A percentile compares a stretch with the other conserved stretches of the same genome.
Evolutionary conservation across 2,329 filamentous ascomycete genomes (phyloP).

Genomic region (Colletotrichum lini): DNA sequence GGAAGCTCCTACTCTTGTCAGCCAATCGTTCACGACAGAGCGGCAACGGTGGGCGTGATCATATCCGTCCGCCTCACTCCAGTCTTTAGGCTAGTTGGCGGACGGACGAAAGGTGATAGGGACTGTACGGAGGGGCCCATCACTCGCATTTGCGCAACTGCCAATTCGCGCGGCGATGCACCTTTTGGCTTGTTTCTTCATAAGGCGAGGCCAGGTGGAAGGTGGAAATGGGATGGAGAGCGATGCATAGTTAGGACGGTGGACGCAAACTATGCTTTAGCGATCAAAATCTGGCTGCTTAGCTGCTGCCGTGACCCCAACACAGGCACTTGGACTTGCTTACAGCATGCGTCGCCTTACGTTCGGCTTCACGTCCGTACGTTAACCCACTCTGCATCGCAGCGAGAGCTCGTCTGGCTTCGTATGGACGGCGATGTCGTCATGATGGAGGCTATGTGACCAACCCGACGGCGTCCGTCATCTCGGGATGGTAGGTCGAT

Average conservation of each 20-base stretch:
- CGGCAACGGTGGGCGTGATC: conserved; percentile 26
- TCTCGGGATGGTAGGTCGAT: conserved; percentile 17
- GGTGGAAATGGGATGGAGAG: conserved; percentile 30
- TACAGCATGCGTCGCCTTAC: not conserved
- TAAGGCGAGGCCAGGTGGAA: conserved; percentile 25
- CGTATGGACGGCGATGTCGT: conserved; percentile 18
- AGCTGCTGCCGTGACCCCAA: not conserved
- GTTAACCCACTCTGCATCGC: not conserved
- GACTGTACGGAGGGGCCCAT: not conserved
- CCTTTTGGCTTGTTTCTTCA: conserved; percentile 30
- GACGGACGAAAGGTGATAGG: conserved; percentile 10
- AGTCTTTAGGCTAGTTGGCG: not conserved
- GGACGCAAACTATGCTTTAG: conserved; percentile 8
- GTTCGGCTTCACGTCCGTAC: not conserved
- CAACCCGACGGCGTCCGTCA: conserved; percentile 7
- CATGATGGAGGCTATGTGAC: conserved; percentile 5
- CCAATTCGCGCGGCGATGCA: conserved; percentile 3
- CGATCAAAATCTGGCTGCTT: conserved; percentile 8
- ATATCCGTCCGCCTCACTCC: conserved; percentile 38
- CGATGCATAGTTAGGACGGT: conserved; percentile 21
- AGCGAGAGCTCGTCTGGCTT: conserved; percentile 1
- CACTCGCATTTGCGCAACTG: not conserved
- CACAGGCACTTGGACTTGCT: not conserved
- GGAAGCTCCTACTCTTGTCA: not conserved
- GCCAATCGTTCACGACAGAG: conserved; percentile 14